phyloP scores from a whole-genome alignment of 257 asterid genomes.

The Nicotiana attenuata region DNA sequence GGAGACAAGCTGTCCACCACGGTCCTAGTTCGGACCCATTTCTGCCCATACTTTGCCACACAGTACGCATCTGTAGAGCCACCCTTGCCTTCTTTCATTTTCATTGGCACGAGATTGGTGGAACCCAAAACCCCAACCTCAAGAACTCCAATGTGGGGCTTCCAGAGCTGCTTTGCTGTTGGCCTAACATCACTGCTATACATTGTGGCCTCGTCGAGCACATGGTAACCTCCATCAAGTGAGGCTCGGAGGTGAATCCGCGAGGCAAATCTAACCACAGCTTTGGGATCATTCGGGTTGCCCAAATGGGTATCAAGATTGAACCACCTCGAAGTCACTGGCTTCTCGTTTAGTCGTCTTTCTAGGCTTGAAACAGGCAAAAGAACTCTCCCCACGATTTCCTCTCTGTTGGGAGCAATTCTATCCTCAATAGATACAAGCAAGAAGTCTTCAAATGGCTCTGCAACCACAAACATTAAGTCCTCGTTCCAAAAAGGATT shows the following conservation, averaged over 20 bases:
- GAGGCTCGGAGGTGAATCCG: constrained; percentile 72
- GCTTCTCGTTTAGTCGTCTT: constrained; percentile 60
- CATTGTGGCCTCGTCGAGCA: constrained; percentile 80
- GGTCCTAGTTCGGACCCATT: constrained; percentile 79
- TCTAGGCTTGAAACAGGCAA: constrained; percentile 49
- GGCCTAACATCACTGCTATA: constrained; percentile 83
- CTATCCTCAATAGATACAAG: constrained; percentile 61
- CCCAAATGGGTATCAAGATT: constrained; percentile 52
- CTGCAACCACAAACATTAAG: constrained; percentile 73
- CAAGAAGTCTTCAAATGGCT: constrained; percentile 75
- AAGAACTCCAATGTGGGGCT: constrained; percentile 80
- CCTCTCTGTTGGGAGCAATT: constrained; percentile 59
- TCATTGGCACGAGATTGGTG: constrained; percentile 61
- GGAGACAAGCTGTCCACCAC: constrained; percentile 79
- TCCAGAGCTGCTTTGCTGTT: constrained; percentile 87
- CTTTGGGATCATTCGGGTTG: constrained; percentile 40
- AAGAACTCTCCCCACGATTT: constrained; percentile 53
- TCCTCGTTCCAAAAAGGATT: constrained; percentile 84
- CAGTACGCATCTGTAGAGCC: constrained; percentile 70
- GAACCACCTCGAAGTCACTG: constrained; percentile 64
- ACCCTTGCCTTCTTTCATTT: constrained; percentile 84
- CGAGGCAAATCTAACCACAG: constrained; percentile 57
- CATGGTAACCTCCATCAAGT: constrained; percentile 88
- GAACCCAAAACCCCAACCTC: constrained; percentile 87
- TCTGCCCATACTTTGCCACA: constrained; percentile 77